Percentiles rank a stretch among this genome's conserved stretches.
phyloP scores from a whole-genome alignment of 495 filamentous ascomycete species.

The Schizothecium vesticola region DNA sequence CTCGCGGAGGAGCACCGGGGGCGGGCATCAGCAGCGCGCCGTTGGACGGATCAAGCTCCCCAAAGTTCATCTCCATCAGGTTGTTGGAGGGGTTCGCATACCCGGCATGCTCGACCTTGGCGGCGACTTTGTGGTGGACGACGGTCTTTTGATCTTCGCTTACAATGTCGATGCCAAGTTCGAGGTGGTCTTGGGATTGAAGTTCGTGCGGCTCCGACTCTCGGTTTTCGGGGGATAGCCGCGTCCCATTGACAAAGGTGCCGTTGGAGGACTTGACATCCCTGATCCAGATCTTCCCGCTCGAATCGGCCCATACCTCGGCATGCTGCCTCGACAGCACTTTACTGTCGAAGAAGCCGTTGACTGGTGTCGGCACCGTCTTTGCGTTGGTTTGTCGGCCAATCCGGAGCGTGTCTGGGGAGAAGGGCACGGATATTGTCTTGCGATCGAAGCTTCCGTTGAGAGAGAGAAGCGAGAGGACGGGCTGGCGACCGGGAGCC shows the following conservation, averaged over 20 bases:
- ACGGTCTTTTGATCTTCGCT: slow-evolving; percentile 97
- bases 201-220: slow-evolving; percentile 94
- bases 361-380: slow-evolving; percentile 79
- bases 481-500: slow-evolving; percentile 58
- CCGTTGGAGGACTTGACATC: slow-evolving; percentile 98
- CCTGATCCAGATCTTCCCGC: slow-evolving; percentile 89
- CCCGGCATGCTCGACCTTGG: slow-evolving; percentile 92
- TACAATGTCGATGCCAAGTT: slow-evolving; percentile 96
- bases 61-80: slow-evolving; percentile 82
- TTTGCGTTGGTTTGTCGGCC: slow-evolving; percentile 96
- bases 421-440: slow-evolving; percentile 85
- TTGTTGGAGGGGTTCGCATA: slow-evolving; percentile 61
- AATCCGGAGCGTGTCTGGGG: slow-evolving; percentile 82
- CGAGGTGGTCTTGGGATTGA: slow-evolving; percentile 78
- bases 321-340: slow-evolving; percentile 94
- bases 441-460: slow-evolving; percentile 97
- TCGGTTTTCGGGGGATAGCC: slow-evolving; percentile 84
- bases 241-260: slow-evolving; percentile 92
- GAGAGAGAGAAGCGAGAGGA: slow-evolving; percentile 76
- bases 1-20: slow-evolving; percentile 50
- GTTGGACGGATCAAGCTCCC: slow-evolving; percentile 73
- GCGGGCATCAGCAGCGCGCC: slow-evolving; percentile 58
- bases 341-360: slow-evolving; percentile 97
- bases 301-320: slow-evolving; percentile 87
- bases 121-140: slow-evolving; percentile 95